Base-by-base conservation (phyloP, 495 filamentous ascomycete species). In the Astrothelium macrocarpum region DNA sequence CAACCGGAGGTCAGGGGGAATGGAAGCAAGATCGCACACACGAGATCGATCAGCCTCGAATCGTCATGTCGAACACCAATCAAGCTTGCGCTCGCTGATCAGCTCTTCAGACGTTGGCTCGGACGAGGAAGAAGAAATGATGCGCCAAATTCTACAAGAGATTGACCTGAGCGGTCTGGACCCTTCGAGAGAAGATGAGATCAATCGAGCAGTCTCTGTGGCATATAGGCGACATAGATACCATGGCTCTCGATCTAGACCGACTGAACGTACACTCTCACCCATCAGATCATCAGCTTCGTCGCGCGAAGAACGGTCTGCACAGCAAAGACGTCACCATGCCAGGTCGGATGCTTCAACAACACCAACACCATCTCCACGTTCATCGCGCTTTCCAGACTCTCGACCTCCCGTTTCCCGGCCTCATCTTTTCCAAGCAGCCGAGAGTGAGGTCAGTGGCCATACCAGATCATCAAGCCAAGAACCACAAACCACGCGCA, bases 81-180 rank as follows among this genome's bases (percentile, higher is more conserved):
- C 87, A 0, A 94, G 90, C 65, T 78, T 96, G 67, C 79, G 91
- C 62, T 93, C 87, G n/a, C 70, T 96, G 66, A 80, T 96, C 62
- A 90, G 87, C 66, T 76, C 84, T 14, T 88, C 87, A 0, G 88
- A 91, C 66, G 72, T 87, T n/a, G 88, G 88, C 69, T 79, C 81
- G 23, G 90, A 91, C 62, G 81, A 94, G 70, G 86, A 95, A 72
- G 90, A 93, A 69, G 91, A 94, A 71, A 95, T 96, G 65, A 77
- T 93, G 66, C 80, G 88, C 43, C 89, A 94, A 73, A 96, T 96
- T 59, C 82, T 91, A 65, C 90, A 93, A 67, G 91, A 95, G 67
- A 82, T 96, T 59, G 90, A 96, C 69, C 75, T 95, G 60, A 84
- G 90, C 69, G 89, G 90, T 66, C 81, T 96, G 29, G 88, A 89